Conservation (phyloP, 805 yeast genomes). For the Alloascoidea africana region DNA sequence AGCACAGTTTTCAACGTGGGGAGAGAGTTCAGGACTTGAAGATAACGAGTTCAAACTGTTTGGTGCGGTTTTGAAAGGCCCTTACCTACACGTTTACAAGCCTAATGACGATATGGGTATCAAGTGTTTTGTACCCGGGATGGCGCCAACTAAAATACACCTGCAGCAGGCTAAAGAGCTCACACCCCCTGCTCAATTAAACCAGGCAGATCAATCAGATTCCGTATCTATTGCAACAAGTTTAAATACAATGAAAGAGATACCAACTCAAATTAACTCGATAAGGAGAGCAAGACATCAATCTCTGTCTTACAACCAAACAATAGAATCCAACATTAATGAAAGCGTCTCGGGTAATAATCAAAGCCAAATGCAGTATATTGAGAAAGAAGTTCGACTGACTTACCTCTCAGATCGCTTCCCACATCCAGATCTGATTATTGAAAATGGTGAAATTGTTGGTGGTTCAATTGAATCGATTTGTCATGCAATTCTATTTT, state of each 20-base stretch:
- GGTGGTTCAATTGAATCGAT: slow-evolving; percentile 57
- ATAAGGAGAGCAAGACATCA: too few species aligned
- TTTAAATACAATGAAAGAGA: too few species aligned
- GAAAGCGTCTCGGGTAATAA: too few species aligned
- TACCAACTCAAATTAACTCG: too few species aligned
- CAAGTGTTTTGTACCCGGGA: slow-evolving; percentile 20
- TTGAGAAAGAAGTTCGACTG: neutral
- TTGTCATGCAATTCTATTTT: slow-evolving; percentile 58
- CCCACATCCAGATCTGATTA: slow-evolving; percentile 47
- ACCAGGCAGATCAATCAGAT: too few species aligned
- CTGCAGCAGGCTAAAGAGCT: neutral
- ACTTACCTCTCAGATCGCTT: neutral
- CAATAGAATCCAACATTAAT: too few species aligned
- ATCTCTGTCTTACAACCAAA: too few species aligned
- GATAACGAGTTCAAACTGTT: slow-evolving; percentile 18
- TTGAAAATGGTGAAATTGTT: slow-evolving; percentile 26
- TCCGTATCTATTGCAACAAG: too few species aligned
- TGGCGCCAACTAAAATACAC: neutral
- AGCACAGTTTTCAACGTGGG: slow-evolving; percentile 3
- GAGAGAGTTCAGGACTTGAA: slow-evolving; percentile 7
- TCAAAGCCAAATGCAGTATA: too few species aligned
- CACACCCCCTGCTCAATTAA: too few species aligned
- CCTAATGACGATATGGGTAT: slow-evolving; percentile 10
- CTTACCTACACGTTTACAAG: slow-evolving; percentile 29
- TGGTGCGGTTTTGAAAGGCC: slow-evolving; percentile 33